Evolutionary conservation across 2,329 filamentous ascomycete genomes (phyloP).

Genomic region (Magnaporthiopsis incrustans): DNA sequence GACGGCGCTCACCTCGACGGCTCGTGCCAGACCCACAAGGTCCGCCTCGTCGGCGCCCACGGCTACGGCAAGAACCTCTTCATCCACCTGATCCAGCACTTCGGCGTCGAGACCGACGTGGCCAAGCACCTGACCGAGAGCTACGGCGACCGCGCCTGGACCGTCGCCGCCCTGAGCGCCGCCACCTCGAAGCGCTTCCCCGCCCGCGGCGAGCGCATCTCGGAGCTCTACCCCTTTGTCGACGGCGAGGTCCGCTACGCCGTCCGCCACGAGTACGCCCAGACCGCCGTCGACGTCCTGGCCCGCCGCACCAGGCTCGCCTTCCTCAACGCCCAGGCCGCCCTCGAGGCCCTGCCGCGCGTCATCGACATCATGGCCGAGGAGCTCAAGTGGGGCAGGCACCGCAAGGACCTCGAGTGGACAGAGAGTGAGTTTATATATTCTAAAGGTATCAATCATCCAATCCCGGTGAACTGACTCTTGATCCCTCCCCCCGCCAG

Average conservation of each 20-base stretch:
- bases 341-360: slow-evolving; percentile 73
- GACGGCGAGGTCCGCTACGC: slow-evolving; percentile 89
- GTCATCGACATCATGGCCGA: slow-evolving; percentile 86
- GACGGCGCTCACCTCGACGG: slow-evolving; percentile 67
- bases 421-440: slow-evolving; percentile 50
- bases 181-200: slow-evolving; percentile 76
- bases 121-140: slow-evolving; percentile 80
- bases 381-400: slow-evolving; percentile 70
- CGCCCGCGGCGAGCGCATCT: slow-evolving; percentile 72
- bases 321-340: slow-evolving; percentile 87
- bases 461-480: no score
- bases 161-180: slow-evolving; percentile 70
- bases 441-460: no score
- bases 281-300: slow-evolving; percentile 82
- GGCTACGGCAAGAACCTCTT: slow-evolving; percentile 83
- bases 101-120: slow-evolving; percentile 83
- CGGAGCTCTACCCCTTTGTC: slow-evolving; percentile 76
- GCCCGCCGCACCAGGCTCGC: slow-evolving; percentile 77
- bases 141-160: slow-evolving; percentile 91
- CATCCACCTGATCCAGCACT: slow-evolving; percentile 92
- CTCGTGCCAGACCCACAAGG: slow-evolving; percentile 64
- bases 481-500: slow-evolving; percentile 22
- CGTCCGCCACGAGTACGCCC: slow-evolving; percentile 81
- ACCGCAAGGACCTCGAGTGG: slow-evolving; percentile 74
- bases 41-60: slow-evolving; percentile 69